Conservation (phyloP, 2,329 filamentous ascomycete species). For the Akanthomyces lecanii region DNA sequence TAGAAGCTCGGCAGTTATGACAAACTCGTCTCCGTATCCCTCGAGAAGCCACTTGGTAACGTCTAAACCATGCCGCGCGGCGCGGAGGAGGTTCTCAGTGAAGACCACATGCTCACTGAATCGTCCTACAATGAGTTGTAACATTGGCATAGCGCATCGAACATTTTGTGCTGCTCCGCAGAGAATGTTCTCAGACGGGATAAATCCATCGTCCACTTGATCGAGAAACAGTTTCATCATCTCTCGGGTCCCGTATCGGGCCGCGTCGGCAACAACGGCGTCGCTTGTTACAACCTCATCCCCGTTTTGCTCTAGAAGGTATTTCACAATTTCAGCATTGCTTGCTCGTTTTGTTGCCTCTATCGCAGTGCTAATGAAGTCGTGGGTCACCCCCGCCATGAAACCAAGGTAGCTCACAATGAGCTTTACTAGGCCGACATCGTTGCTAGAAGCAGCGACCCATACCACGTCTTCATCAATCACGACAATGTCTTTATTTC, state of each 20-base stretch:
- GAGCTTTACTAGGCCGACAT: neutral
- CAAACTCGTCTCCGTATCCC: too few species aligned
- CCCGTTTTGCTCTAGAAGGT: neutral
- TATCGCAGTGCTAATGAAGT: too few species aligned
- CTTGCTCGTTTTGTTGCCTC: neutral
- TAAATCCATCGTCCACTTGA: neutral
- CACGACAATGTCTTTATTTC: too few species aligned
- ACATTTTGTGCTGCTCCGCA: neutral
- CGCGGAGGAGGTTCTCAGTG: too few species aligned
- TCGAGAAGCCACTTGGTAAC: too few species aligned
- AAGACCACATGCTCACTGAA: neutral
- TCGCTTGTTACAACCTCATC: neutral
- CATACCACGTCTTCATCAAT: too few species aligned
- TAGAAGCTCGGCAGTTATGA: too few species aligned
- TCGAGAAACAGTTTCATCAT: neutral
- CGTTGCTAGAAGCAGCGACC: neutral
- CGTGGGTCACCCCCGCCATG: too few species aligned
- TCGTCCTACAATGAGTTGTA: neutral
- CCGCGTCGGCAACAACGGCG: neutral
- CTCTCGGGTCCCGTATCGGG: neutral
- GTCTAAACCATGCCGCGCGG: too few species aligned
- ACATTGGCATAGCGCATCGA: neutral
- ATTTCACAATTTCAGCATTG: neutral
- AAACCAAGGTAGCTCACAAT: too few species aligned
- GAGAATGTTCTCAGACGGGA: neutral